Base-by-base conservation (phyloP, 805 yeast species). In the Cyberlindnera americana region DNA sequence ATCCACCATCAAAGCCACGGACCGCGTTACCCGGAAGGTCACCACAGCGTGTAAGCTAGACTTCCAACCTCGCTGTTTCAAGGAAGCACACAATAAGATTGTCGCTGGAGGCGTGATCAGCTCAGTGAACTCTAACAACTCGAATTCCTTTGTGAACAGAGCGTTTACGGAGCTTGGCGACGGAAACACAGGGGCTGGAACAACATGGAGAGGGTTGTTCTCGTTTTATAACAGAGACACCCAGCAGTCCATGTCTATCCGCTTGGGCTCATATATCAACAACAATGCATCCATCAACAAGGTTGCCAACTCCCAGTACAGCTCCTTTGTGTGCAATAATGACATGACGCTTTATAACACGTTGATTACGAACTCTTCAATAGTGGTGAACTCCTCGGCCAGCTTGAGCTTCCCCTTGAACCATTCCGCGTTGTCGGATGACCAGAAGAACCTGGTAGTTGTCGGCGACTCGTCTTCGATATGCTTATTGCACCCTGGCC, bases 401-500 rank as follows among this genome's bases (percentile, higher is more conserved):
- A 57, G 73, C 45, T 68, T 80, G 40, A 79, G 78, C 30, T 75
- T 79, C 29, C 81, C 95, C 5, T 67, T 89, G 44, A 90, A 90
- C 54, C 85, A 85, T 57, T 81, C 89, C 2, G 73, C 77, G 22
- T 60, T 78, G 25, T 79, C 85, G 18, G 87, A 84, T 21, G 86
- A 81, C 56, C 66, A 65, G 22, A 72, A 74, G 51, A 71, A 71
- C 1, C 58, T 80, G 47, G 69, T 78, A 1, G 81, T 81, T 2
- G 81, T 90, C 19, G 96, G 97, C 2, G 98, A 90, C 59, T 72
- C 83, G 5, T 70, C 82, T 11, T 71, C 77, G 25, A 73, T 90
- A 24, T 81, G 76, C 32, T 49, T 90, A 26, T 62, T 65, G 41
- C 66, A 57, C 49, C 67, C 66, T 37, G 64, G 59, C 45, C 67